Percentiles rank a stretch among this genome's conserved stretches.
phyloP scores from a whole-genome alignment of 495 filamentous ascomycete genomes.

The Penicillium lividum region DNA sequence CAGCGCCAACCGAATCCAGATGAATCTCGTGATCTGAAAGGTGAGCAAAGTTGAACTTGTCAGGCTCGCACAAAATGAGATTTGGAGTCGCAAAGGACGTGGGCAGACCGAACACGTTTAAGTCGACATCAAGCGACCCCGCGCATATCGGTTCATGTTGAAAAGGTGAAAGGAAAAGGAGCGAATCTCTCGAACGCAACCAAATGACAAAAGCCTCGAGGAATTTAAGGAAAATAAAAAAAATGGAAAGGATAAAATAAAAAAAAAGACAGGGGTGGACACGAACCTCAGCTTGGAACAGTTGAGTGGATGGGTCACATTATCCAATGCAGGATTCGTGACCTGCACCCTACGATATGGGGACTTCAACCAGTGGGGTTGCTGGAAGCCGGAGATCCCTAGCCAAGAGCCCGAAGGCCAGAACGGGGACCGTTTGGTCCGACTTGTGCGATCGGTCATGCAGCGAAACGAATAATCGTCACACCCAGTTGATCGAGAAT shows the following conservation, averaged over 20 bases:
- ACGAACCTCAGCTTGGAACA: background rate
- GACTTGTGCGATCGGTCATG: constrained; percentile 17
- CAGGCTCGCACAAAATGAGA: background rate
- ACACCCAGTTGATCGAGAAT: background rate
- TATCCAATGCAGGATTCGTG: constrained; percentile 15
- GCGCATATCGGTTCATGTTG: constrained; percentile 22
- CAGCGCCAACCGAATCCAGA: background rate
- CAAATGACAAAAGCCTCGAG: background rate
- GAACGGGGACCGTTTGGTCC: background rate
- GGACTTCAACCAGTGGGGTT: constrained; percentile 5
- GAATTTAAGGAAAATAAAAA: background rate
- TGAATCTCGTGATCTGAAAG: background rate
- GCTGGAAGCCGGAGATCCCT: constrained; percentile 1
- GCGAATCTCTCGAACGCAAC: background rate
- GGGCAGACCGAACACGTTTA: constrained; percentile 14
- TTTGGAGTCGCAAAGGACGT: background rate
- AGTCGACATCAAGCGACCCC: background rate
- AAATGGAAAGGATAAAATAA: background rate
- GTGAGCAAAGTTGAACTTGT: background rate
- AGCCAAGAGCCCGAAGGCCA: background rate
- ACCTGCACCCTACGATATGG: constrained; percentile 10
- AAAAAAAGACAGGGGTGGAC: background rate
- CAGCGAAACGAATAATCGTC: constrained; percentile 9
- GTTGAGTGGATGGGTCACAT: constrained; percentile 21
- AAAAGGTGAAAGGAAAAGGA: constrained; percentile 1